Percentiles rank a stretch among this genome's conserved stretches.
Conservation (phyloP, 23 red algal genomes). For the Chondrus crispus region DNA sequence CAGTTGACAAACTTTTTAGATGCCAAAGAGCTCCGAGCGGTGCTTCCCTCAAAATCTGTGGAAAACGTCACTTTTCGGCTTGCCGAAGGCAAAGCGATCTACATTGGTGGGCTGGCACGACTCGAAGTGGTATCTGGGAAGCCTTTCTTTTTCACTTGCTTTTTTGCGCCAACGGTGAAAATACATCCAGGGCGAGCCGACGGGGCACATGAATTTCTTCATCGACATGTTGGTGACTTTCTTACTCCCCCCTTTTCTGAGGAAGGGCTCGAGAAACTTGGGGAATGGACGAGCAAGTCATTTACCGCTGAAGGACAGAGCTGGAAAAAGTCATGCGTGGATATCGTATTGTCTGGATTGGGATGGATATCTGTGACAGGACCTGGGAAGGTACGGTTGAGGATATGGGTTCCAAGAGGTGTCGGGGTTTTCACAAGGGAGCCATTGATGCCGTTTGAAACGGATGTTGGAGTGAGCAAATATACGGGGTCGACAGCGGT, state of each 20-base stretch:
- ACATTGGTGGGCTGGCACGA: conserved; percentile 82
- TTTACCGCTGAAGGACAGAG: conserved; percentile 64
- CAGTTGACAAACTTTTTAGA: conserved; percentile 79
- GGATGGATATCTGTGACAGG: conserved; percentile 88
- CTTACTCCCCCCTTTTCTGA: conserved; percentile 56
- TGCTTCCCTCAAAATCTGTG: conserved; percentile 78
- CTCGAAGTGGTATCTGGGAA: conserved; percentile 76
- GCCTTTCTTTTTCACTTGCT: conserved; percentile 86
- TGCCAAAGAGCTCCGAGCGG: conserved; percentile 67
- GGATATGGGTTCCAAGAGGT: conserved; percentile 67
- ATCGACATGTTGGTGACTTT: conserved; percentile 57
- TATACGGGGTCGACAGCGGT: conserved; percentile 68
- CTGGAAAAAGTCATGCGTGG: conserved; percentile 63
- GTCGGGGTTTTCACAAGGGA: conserved; percentile 86
- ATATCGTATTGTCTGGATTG: conserved; percentile 84
- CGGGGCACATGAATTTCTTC: conserved; percentile 47
- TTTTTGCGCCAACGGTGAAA: conserved; percentile 76
- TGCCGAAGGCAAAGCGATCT: conserved; percentile 78
- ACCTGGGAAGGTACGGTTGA: conserved; percentile 46
- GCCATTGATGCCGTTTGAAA: conserved; percentile 87
- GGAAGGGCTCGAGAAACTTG: conserved; percentile 44
- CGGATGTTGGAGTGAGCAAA: conserved; percentile 56
- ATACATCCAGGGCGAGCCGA: conserved; percentile 82
- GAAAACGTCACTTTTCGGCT: conserved; percentile 70
- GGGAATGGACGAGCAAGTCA: conserved; percentile 57